A percentile compares a stretch with the other conserved stretches of the same genome.
These are phyloP conservation scores for Periconia digitata DNA, from an alignment of 2,329 filamentous ascomycete genomes.

Conservation along the genomic window DNA sequence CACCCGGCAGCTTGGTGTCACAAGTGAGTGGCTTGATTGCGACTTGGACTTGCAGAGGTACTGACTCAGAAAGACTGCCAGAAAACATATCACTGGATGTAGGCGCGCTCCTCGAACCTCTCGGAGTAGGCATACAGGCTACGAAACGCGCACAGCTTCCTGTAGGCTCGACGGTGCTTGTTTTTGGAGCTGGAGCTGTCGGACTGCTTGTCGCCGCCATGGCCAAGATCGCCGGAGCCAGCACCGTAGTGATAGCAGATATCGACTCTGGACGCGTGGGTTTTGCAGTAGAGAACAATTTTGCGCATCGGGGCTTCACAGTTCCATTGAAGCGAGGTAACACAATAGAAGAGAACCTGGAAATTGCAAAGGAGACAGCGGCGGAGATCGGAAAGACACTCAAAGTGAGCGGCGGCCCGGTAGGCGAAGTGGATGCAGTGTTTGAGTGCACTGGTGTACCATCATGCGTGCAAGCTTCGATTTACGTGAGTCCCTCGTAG, in stretches of 20 bases:
- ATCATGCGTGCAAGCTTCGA: slow-evolving; percentile 71
- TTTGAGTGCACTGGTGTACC: slow-evolving; percentile 81
- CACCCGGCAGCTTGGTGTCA: slow-evolving; percentile 64
- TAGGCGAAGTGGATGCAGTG: slow-evolving; percentile 65
- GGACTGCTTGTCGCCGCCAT: slow-evolving; percentile 62
- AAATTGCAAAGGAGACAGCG: slow-evolving; percentile 54
- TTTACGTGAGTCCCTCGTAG: slow-evolving; percentile 56
- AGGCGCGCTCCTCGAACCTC: slow-evolving; percentile 61
- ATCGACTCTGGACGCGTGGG: slow-evolving; percentile 59
- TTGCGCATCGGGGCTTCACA: slow-evolving; percentile 49
- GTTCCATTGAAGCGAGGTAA: slow-evolving; percentile 51
- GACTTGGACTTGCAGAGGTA: neutral
- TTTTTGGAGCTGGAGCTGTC: slow-evolving; percentile 64
- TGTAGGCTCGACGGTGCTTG: slow-evolving; percentile 52
- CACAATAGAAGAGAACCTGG: slow-evolving; percentile 56
- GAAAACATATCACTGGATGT: slow-evolving; percentile 55
- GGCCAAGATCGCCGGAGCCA: slow-evolving; percentile 56
- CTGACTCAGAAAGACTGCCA: slow-evolving; percentile 46
- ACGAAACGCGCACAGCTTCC: slow-evolving; percentile 56
- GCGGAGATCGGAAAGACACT: slow-evolving; percentile 44
- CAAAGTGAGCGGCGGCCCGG: slow-evolving; percentile 29
- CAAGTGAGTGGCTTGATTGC: slow-evolving; percentile 32
- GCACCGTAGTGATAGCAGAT: slow-evolving; percentile 61
- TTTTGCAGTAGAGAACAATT: slow-evolving; percentile 56
- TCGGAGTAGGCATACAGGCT: slow-evolving; percentile 63